A percentile compares a stretch with the other conserved stretches of the same genome.
These are phyloP conservation scores for Xylaria curta DNA, from an alignment of 495 filamentous ascomycete species.

Conservation along the genomic window DNA sequence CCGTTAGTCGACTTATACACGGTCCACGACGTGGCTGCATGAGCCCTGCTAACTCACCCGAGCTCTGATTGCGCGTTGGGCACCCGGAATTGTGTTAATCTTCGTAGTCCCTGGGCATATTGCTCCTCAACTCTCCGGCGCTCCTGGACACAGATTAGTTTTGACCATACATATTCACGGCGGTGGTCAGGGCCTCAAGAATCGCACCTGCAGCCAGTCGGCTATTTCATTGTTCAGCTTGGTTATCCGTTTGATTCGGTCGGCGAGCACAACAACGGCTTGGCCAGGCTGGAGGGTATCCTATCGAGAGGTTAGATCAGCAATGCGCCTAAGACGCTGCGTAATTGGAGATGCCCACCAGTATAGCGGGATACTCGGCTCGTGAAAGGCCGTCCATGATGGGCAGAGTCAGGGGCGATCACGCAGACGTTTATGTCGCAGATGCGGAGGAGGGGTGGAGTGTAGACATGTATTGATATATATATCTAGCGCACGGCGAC, in stretches of 20 bases:
- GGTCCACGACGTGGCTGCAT: too few relatives aligned
- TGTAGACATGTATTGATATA: conserved; percentile 44
- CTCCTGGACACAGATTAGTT: conserved; percentile 65
- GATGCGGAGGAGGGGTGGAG: conserved; percentile 35
- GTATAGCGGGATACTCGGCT: conserved; percentile 92
- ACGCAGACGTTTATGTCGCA: conserved; percentile 30
- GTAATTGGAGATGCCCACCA: conserved; percentile 68
- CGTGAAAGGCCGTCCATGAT: conserved; percentile 77
- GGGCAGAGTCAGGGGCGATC: conserved; percentile 52
- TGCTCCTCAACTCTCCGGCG: conserved; percentile 89
- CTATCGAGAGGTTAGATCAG: conserved; percentile 53
- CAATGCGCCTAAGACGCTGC: conserved; percentile 12
- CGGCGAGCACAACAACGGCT: conserved; percentile 82
- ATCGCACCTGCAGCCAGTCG: conserved; percentile 91
- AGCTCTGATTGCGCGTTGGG: conserved; percentile 76
- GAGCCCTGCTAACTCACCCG: conserved; percentile 67
- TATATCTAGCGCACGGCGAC: conserved; percentile 34
- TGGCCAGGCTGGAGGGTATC: conserved; percentile 82
- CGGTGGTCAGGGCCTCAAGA: background rate
- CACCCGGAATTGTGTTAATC: conserved; percentile 75
- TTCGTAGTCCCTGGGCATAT: conserved; percentile 84
- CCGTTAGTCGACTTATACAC: conserved; percentile 14
- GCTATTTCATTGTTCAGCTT: conserved; percentile 91
- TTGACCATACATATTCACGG: conserved; percentile 25
- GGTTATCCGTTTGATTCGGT: conserved; percentile 85